Conservation (phyloP, 306 rosid genomes). For the Malus fusca region DNA sequence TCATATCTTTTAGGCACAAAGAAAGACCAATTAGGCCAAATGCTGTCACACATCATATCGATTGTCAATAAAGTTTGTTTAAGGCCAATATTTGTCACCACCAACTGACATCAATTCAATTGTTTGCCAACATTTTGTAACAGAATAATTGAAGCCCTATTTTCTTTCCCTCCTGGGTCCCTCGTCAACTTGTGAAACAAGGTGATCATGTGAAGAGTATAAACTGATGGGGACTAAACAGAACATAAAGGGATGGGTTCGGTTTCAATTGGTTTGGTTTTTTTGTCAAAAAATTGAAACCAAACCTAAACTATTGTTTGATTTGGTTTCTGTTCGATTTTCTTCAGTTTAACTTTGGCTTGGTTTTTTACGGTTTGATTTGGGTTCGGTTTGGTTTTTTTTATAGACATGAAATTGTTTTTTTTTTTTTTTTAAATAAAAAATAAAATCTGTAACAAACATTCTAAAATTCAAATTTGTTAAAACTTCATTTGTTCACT, state of each 20-base stretch:
- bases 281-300: too few relatives aligned
- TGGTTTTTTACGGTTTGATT: too few relatives aligned
- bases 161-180: neutral
- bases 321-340: too few relatives aligned
- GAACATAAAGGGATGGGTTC: too few relatives aligned
- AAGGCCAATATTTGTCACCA: neutral
- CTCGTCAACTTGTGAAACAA: neutral
- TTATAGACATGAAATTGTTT: too few relatives aligned
- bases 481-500: neutral
- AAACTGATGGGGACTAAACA: slow-evolving; percentile 2
- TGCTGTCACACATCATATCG: neutral
- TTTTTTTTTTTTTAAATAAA: too few relatives aligned
- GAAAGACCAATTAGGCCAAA: neutral
- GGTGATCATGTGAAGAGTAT: neutral
- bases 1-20: neutral
- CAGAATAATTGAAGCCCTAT: neutral
- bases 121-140: neutral
- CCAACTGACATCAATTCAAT: neutral
- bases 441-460: too few relatives aligned
- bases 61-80: neutral
- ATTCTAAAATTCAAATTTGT: neutral
- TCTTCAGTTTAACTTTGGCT: too few relatives aligned
- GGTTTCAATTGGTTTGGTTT: too few relatives aligned
- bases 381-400: too few relatives aligned
- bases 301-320: too few relatives aligned